Base-by-base conservation (phyloP, 1,284 basidiomycete species). In the Melanopsichium pennsylvanicum region DNA sequence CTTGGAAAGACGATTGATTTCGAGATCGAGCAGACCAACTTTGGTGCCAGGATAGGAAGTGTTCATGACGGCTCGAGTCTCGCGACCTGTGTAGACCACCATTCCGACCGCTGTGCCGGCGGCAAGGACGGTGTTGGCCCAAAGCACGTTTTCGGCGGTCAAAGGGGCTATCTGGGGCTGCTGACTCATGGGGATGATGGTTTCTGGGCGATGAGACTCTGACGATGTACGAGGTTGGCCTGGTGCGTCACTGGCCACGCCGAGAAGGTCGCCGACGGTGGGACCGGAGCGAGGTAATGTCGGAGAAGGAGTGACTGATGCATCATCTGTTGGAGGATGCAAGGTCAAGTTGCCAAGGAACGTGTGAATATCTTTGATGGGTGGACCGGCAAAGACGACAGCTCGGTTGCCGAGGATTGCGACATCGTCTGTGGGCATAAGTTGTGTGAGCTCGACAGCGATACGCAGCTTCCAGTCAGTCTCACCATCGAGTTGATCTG, bases 1-100 rank as follows among this genome's bases (percentile, higher is more conserved):
- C 91, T 98, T 99, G 11, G 95, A 93, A 46, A 99, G 87, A 41
- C 88, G 87, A 81, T 98, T 98, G 71, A 99, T 94, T 82, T 99
- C 96, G 44, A 92, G 79, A 82, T 99, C 96, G 52, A 98, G 82
- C 35, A 95, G 81, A 4, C 96, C 95, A 41, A 92, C 88, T 81
- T 99, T 99, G 1, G 94, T 97, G 75, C 90, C 90, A 0, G 96
- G 93, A 82, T 97, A 92, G 70, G 90, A 93, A 1, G 95, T 99
- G 74, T 99, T 99, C 91, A 99, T 93, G n/a, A 97, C 94, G 0
- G 95, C 94, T 36, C 96, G 85, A 2, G 95, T 97, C 80, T 99
- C 95, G 0, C 89, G 84, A 0, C 95, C 95, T 1, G 95, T 98
- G 79, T 97, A 98, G 5, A 96, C 86, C 4, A 98, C 89, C 47